A percentile compares a stretch with the other conserved stretches of the same genome.
Evolutionary conservation across 129 eudicot genomes (phyloP).

Genomic region (Saussurea involucrata): DNA sequence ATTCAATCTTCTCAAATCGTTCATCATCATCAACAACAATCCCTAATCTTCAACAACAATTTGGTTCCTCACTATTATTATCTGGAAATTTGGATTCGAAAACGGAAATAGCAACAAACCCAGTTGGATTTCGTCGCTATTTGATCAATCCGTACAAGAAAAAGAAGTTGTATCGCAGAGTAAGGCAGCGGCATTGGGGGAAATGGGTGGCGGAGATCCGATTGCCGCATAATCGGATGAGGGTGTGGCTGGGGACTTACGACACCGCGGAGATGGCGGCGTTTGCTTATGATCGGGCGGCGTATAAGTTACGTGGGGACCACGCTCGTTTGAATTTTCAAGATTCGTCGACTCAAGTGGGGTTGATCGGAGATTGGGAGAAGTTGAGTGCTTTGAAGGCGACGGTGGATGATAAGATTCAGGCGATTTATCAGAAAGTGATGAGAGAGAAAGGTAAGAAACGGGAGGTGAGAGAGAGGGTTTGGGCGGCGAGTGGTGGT

Average conservation of each 20-base stretch:
- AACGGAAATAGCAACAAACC: not conserved
- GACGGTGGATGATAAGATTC: slow-evolving; percentile 67
- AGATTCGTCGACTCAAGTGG: slow-evolving; percentile 42
- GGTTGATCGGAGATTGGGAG: slow-evolving; percentile 43
- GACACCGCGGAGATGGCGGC: slow-evolving; percentile 80
- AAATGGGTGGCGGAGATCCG: slow-evolving; percentile 92
- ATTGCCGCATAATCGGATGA: slow-evolving; percentile 74
- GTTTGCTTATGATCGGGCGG: slow-evolving; percentile 82
- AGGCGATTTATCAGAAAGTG: slow-evolving; percentile 55
- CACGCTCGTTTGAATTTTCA: slow-evolving; percentile 69
- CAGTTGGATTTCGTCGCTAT: not conserved
- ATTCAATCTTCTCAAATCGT: slow-evolving; percentile 51
- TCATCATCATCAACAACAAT: slow-evolving; percentile 22
- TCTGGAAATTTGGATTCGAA: slow-evolving; percentile 23
- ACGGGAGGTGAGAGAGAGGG: slow-evolving; percentile 7
- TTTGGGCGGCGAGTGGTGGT: not conserved
- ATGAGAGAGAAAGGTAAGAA: slow-evolving; percentile 38
- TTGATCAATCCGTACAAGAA: slow-evolving; percentile 28
- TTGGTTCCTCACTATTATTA: slow-evolving; percentile 69
- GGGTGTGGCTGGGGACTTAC: slow-evolving; percentile 88
- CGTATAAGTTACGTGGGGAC: slow-evolving; percentile 73
- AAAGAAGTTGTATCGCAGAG: slow-evolving; percentile 74
- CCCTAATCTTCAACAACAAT: slow-evolving; percentile 29
- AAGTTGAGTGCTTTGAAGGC: slow-evolving; percentile 43
- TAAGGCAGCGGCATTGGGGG: slow-evolving; percentile 82